Base-by-base conservation (phyloP, 139 green algal species). In the Tetraselmis chui region DNA sequence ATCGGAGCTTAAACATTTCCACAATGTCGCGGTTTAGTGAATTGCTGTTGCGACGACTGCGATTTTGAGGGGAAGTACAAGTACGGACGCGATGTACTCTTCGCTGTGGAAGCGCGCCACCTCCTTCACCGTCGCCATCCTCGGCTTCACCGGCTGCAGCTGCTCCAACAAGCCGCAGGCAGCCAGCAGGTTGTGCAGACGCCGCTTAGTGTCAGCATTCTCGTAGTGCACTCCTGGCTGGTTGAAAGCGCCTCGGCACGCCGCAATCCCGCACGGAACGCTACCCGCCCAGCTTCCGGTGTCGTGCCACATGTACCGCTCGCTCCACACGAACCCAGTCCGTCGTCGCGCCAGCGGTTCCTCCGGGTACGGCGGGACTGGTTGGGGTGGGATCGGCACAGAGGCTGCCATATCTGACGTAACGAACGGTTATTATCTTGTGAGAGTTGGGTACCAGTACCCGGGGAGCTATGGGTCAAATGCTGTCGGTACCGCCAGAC, bases 171-270 rank as follows among this genome's bases (percentile, higher is more conserved):
- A 31, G 23, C 85, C 87, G 58, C 85, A 87, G 25, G 84, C 84
- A 0, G 80, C 59, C 1, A 92, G 59, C 31, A 91, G 74, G 79
- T 87, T 89, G 83, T 92, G 86, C 28, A 92, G 27, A 28, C 76
- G 76, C 0, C 89, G 83, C 78, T 92, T 92, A 0, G 87, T 92
- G 75, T 92, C 87, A 0, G 82, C 58, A 45, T 91, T 81, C 80
- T 92, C 89, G 79, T 83, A 85, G 82, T 92, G 85, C 1, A 59
- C 28, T 27, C 78, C 85, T 0, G 86, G 79, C 76, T 92, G 84
- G 2, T 89, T 81, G 32, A 76, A 27, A 18, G 45, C 18, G 45
- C 45, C 45, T 5, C 45, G 45, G 45, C 11, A 25, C 11, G 45
- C 45, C 11, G 45, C 45, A 18, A 67, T 67, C 45, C 45, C 45